Base-by-base conservation (phyloP, 1,284 basidiomycete species). In the Ustilago tritici region DNA sequence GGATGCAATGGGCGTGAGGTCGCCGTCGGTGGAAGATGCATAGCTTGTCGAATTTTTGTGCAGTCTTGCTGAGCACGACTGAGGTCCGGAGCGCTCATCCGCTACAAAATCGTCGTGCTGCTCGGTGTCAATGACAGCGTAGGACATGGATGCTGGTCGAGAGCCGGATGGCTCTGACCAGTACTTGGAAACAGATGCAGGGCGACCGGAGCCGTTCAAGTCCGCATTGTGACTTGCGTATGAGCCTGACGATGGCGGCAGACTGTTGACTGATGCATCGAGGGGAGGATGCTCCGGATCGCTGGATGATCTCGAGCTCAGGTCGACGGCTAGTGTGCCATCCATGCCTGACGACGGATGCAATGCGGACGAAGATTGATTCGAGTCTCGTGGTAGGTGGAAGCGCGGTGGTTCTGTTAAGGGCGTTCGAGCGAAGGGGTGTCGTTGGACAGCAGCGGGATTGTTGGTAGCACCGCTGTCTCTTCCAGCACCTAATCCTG, bases 21-120 rank as follows among this genome's bases (percentile, higher is more conserved):
- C 80, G 43, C 74, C 79, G 23, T 81, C 80, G 55, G 68, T 72
- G 53, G 79, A 81, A 5, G 78, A 78, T 17, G 80, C 52, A 28
- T 81, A 80, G 56, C 79, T 76, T 12, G 46, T 49, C 34, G 64
- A 61, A 34, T 68, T 68, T 49, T 11, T 61, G 43, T 64, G 61
- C 19, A 63, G 61, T 10, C 71, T 56, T 3, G 66, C 56, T 8
- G 60, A 41, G 17, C 66, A 55, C 19, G 50, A 38, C 10, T 74
- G 62, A 62, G 71, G 66, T 12, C 66, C 59, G 2, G 58, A 43
- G 6, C 64, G 56, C 11, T 64, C 63, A 31, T 61, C 64, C 5
- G 55, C 52, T 34, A 56, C 19, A n/a, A 61, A 68, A 43, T 54
- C 56, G 10, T 64, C 65, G 1, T 56, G 58, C 40, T 61, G 54